phyloP scores from a whole-genome alignment of 306 rosid species.

The Rubus parviflorus region DNA sequence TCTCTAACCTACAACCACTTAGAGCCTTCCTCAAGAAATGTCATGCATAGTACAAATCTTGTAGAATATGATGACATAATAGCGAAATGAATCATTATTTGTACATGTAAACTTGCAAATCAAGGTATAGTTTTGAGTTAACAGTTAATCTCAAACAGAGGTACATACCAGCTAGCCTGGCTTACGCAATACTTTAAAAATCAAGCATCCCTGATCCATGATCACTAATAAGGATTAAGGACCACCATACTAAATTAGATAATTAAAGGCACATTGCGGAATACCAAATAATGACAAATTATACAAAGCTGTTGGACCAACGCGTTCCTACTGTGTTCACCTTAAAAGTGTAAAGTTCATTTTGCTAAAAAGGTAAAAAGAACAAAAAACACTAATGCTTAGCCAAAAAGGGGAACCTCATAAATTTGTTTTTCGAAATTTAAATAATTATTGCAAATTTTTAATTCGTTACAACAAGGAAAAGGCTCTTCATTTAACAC shows the following conservation, averaged over 20 bases:
- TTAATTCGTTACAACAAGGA: not conserved
- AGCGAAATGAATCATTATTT: not conserved
- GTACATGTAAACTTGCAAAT: not conserved
- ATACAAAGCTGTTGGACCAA: not conserved
- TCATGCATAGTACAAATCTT: not conserved
- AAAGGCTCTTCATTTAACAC: not conserved
- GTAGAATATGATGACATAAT: not conserved
- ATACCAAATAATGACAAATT: constrained; percentile 1
- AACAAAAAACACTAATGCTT: no score
- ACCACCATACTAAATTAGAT: not conserved
- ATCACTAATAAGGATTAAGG: not conserved
- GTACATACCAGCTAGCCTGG: constrained; percentile 13
- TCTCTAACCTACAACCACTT: constrained; percentile 4
- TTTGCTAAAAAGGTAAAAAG: not conserved
- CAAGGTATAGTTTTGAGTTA: not conserved
- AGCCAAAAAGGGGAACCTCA: not conserved
- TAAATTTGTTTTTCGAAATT: not conserved
- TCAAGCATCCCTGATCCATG: constrained; percentile 12
- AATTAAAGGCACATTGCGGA: not conserved
- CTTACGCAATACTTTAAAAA: constrained; percentile 1
- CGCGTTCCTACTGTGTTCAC: no score
- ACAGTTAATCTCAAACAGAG: not conserved
- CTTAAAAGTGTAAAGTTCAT: not conserved
- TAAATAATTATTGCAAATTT: not conserved
- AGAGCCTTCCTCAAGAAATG: not conserved